Percentiles rank a stretch among this genome's conserved stretches.
Evolutionary conservation across 2,329 filamentous ascomycete genomes (phyloP).

Genomic region (Trichoderma sp.): DNA sequence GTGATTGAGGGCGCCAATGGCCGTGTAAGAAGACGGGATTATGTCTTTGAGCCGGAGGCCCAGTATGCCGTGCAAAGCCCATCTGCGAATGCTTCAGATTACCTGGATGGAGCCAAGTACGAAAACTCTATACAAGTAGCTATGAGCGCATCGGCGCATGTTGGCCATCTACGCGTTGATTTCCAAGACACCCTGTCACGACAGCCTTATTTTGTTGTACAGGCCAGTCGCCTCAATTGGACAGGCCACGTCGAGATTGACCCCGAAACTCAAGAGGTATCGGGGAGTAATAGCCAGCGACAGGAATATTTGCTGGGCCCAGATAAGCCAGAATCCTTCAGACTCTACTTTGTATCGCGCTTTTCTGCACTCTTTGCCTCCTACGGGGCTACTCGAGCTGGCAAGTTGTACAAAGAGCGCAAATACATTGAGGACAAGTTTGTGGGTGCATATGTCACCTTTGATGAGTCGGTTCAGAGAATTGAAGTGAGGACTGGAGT

Average conservation of each 20-base stretch:
- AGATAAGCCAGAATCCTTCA: slow-evolving; percentile 43
- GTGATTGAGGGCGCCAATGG: slow-evolving; percentile 45
- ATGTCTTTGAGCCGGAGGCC: slow-evolving; percentile 31
- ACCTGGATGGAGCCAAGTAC: slow-evolving; percentile 1
- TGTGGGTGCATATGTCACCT: slow-evolving; percentile 46
- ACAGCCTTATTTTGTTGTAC: slow-evolving; percentile 45
- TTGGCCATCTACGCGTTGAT: slow-evolving; percentile 45
- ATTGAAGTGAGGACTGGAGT: slow-evolving; percentile 50
- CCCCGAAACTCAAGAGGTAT: slow-evolving; percentile 40
- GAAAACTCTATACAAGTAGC: slow-evolving; percentile 35
- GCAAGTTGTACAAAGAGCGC: slow-evolving; percentile 30
- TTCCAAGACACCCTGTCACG: slow-evolving; percentile 32
- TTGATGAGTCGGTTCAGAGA: slow-evolving; percentile 33
- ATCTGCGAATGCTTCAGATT: background rate
- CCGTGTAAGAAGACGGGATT: slow-evolving; percentile 31
- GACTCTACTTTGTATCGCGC: slow-evolving; percentile 49
- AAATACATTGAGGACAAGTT: slow-evolving; percentile 38
- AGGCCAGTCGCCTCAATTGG: slow-evolving; percentile 49
- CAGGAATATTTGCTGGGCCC: slow-evolving; percentile 50
- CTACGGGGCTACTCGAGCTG: slow-evolving; percentile 40
- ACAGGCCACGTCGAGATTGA: slow-evolving; percentile 47
- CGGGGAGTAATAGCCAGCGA: slow-evolving; percentile 47
- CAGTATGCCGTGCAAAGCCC: slow-evolving; percentile 6
- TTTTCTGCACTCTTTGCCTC: slow-evolving; percentile 47
- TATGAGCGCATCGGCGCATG: slow-evolving; percentile 47